A percentile compares a stretch with the other conserved stretches of the same genome.
These are phyloP conservation scores for Ilyonectria robusta DNA, from an alignment of 2,329 filamentous ascomycete species.

Conservation along the genomic window DNA sequence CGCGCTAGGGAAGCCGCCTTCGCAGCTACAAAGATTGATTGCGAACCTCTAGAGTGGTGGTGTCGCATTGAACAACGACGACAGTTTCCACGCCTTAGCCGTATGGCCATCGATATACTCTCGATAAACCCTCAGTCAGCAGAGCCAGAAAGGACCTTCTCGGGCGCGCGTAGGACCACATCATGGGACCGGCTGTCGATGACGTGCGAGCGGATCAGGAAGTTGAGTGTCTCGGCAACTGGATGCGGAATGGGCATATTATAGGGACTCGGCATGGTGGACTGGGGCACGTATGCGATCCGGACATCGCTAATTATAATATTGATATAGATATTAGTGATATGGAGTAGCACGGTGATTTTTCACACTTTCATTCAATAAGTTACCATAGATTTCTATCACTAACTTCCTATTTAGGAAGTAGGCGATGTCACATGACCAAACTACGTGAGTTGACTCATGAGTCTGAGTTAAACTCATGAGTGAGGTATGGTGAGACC, in stretches of 20 bases:
- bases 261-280: background rate
- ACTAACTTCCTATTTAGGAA: background rate
- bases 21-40: background rate
- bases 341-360: background rate
- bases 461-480: no score
- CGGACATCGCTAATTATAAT: background rate
- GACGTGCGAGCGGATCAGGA: background rate
- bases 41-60: background rate
- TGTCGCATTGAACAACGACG: background rate
- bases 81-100: background rate
- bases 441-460: no score
- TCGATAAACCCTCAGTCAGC: background rate
- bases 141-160: constrained; percentile 1
- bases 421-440: no score
- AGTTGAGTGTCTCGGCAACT: background rate
- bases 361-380: background rate
- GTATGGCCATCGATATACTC: constrained; percentile 1
- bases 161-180: background rate
- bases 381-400: background rate
- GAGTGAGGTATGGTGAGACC: no score
- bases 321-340: background rate
- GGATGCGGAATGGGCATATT: background rate
- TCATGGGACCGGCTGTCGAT: background rate
- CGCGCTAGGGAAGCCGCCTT: background rate
- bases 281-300: background rate